These are phyloP conservation scores for Arthrocladium fulminans DNA, from an alignment of 2,329 filamentous ascomycete genomes.

Conservation along the genomic window DNA sequence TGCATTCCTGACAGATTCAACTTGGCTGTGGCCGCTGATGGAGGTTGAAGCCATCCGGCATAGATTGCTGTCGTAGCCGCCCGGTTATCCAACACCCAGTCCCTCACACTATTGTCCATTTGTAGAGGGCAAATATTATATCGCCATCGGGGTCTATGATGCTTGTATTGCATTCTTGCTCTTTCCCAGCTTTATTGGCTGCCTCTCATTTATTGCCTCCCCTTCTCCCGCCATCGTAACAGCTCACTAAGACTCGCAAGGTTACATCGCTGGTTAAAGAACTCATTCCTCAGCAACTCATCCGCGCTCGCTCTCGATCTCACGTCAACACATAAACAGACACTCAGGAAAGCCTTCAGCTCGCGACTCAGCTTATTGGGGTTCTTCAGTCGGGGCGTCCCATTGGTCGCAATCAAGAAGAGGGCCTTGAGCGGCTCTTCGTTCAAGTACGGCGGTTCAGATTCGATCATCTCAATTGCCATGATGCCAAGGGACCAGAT, in stretches of 20 bases:
- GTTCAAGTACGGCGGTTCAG: constrained; percentile 93
- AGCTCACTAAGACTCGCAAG: constrained; percentile 75
- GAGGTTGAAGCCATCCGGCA: no score
- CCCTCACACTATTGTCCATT: neutral
- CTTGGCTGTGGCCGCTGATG: no score
- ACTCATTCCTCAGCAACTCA: constrained; percentile 85
- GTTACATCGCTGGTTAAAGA: constrained; percentile 84
- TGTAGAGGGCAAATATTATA: neutral
- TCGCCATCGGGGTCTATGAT: neutral
- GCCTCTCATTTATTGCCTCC: constrained; percentile 16
- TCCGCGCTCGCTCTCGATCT: constrained; percentile 85
- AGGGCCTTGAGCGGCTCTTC: constrained; percentile 95
- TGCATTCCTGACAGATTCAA: neutral
- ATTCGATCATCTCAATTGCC: constrained; percentile 99
- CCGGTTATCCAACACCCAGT: neutral
- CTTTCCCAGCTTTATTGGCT: neutral
- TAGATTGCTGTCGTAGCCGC: neutral
- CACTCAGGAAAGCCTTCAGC: constrained; percentile 90
- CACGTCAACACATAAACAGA: constrained; percentile 94
- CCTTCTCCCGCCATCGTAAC: constrained; percentile 56
- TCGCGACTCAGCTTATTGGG: constrained; percentile 97
- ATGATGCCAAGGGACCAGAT: constrained; percentile 99
- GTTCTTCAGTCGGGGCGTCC: constrained; percentile 93
- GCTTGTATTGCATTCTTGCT: neutral
- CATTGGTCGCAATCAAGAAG: constrained; percentile 96